phyloP scores from a whole-genome alignment of 768 basidiomycete genomes.

The Clitopilus hobsonii region DNA sequence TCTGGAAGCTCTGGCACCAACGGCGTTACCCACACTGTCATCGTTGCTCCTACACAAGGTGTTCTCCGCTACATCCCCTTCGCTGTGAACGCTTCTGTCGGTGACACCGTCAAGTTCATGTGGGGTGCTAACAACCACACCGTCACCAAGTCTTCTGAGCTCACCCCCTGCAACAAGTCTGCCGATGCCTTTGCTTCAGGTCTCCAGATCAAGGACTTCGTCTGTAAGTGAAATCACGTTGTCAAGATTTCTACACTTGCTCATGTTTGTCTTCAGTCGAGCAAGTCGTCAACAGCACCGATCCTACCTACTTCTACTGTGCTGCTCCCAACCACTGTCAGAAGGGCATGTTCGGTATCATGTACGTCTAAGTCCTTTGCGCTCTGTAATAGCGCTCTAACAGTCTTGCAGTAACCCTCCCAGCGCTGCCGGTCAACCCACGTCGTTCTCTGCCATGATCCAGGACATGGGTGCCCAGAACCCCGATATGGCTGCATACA shows the following conservation, averaged over 20 bases:
- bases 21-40: conserved; percentile 68
- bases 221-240: conserved; percentile 38
- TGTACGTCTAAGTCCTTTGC: conserved; percentile 32
- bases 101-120: conserved; percentile 72
- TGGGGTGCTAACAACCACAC: conserved; percentile 82
- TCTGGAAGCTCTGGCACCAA: conserved; percentile 31
- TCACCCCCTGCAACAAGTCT: conserved; percentile 73
- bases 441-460: conserved; percentile 54
- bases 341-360: conserved; percentile 85
- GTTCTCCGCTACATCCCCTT: conserved; percentile 75
- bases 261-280: conserved; percentile 41
- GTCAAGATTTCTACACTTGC: not conserved
- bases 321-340: conserved; percentile 65
- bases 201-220: conserved; percentile 54
- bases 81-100: conserved; percentile 68
- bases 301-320: conserved; percentile 75
- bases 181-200: conserved; percentile 60
- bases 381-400: too few relatives aligned
- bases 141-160: conserved; percentile 71
- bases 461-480: conserved; percentile 42
- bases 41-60: conserved; percentile 75
- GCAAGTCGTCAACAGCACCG: conserved; percentile 68
- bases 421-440: conserved; percentile 36
- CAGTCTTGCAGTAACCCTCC: conserved; percentile 52
- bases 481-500: conserved; percentile 53